phyloP scores from a whole-genome alignment of 129 eudicot species.

The Tagetes patula region DNA sequence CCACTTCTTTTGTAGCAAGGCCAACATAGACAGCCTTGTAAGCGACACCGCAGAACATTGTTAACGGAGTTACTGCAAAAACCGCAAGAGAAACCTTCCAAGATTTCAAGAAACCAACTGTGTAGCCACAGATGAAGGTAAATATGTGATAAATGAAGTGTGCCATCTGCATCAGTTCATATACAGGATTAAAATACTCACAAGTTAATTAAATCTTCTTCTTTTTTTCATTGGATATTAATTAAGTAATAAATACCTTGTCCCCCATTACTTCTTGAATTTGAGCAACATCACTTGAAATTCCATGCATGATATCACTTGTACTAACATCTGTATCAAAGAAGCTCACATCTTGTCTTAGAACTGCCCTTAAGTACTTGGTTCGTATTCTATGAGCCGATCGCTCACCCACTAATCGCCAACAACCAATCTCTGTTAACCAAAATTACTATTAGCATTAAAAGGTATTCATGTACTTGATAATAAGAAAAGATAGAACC shows the following conservation, averaged over 20 bases:
- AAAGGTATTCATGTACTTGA: neutral
- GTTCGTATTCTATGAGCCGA: constrained; percentile 87
- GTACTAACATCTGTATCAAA: constrained; percentile 67
- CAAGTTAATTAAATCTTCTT: neutral
- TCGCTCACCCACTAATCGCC: constrained; percentile 83
- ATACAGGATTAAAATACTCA: neutral
- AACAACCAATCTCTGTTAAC: constrained; percentile 68
- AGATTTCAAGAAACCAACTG: constrained; percentile 64
- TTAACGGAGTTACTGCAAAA: constrained; percentile 78
- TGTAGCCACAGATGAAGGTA: constrained; percentile 74
- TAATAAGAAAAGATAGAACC: neutral
- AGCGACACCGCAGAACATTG: constrained; percentile 83
- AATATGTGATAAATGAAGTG: constrained; percentile 79
- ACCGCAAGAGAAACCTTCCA: constrained; percentile 76
- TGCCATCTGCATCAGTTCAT: constrained; percentile 61
- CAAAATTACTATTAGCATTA: neutral
- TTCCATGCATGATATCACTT: constrained; percentile 86
- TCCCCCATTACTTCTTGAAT: constrained; percentile 92
- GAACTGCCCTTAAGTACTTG: constrained; percentile 64
- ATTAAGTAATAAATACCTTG: constrained; percentile 45
- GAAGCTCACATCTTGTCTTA: constrained; percentile 73
- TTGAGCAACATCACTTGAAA: constrained; percentile 92
- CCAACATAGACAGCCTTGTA: constrained; percentile 81
- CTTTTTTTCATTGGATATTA: neutral
- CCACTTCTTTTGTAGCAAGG: constrained; percentile 78